A percentile compares a stretch with the other conserved stretches of the same genome.
phyloP scores from a whole-genome alignment of 1,139 yeast species.

The Saccharomyces hybrid region DNA sequence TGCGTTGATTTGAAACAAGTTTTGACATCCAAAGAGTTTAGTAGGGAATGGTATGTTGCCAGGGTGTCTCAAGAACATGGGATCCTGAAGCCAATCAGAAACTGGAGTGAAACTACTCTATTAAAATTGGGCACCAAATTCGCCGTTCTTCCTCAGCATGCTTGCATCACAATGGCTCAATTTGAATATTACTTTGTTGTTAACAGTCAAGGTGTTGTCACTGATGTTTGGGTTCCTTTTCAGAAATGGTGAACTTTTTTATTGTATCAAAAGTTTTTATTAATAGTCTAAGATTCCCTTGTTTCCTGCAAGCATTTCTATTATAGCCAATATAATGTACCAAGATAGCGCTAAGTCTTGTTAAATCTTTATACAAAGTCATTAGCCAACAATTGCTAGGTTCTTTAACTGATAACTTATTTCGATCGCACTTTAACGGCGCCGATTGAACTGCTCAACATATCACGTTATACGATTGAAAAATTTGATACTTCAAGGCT shows the following conservation, averaged over 20 bases:
- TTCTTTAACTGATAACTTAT: too few species aligned
- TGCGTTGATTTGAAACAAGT: conserved; percentile 19
- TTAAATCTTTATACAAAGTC: too few species aligned
- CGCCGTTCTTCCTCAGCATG: conserved; percentile 60
- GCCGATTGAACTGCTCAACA: too few species aligned
- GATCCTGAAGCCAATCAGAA: conserved; percentile 38
- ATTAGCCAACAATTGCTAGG: not conserved
- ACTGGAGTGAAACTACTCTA: conserved; percentile 25
- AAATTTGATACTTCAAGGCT: not conserved
- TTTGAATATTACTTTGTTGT: conserved; percentile 53
- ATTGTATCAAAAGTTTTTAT: too few species aligned
- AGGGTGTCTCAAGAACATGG: conserved; percentile 63
- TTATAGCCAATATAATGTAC: too few species aligned
- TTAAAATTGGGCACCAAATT: conserved; percentile 46
- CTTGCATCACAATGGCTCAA: conserved; percentile 65
- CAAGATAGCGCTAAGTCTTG: not conserved
- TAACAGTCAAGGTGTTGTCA: conserved; percentile 43
- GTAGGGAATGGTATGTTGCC: conserved; percentile 44
- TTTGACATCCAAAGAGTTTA: conserved; percentile 1
- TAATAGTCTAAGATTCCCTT: too few species aligned
- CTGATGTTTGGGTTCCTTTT: conserved; percentile 67
- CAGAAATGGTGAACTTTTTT: conserved; percentile 44
- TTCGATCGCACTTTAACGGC: too few species aligned
- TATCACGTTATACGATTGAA: too few species aligned
- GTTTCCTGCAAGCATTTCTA: too few species aligned